Evolutionary conservation across 305 asterid species (phyloP).

Genomic region (Solanum hybrid): DNA sequence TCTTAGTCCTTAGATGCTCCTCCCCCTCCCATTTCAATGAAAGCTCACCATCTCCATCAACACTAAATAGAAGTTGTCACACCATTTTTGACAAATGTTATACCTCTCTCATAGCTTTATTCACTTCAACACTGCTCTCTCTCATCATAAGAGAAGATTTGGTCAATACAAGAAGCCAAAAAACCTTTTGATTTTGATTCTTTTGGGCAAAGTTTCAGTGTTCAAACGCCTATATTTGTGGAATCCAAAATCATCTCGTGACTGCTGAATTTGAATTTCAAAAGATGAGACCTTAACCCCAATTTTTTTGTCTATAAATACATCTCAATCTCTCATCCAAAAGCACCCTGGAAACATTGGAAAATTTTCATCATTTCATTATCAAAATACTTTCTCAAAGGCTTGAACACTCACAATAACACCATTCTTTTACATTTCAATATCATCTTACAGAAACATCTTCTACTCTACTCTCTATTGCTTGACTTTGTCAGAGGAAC

Average conservation of each 20-base stretch:
- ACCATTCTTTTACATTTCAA: too few species aligned
- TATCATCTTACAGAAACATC: too few species aligned
- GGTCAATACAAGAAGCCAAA: background rate
- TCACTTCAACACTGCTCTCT: background rate
- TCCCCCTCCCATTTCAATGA: background rate
- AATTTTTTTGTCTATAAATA: too few species aligned
- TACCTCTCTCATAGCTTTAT: background rate
- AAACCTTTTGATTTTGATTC: background rate
- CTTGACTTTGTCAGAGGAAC: too few species aligned
- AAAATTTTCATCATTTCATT: too few species aligned
- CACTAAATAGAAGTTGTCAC: background rate
- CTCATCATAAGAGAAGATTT: background rate
- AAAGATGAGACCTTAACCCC: background rate
- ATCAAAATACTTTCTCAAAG: too few species aligned
- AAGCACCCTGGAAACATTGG: too few species aligned
- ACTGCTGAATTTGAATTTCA: background rate
- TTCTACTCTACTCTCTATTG: too few species aligned
- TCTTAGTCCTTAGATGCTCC: background rate
- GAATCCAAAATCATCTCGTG: background rate
- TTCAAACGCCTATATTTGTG: background rate
- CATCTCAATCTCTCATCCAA: too few species aligned
- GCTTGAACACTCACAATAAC: too few species aligned
- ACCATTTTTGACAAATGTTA: background rate
- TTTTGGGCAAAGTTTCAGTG: background rate
- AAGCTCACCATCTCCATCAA: background rate